A percentile compares a stretch with the other conserved stretches of the same genome.
phyloP scores from a whole-genome alignment of 2,329 filamentous ascomycete species.

The Ceratocystis colombiana region DNA sequence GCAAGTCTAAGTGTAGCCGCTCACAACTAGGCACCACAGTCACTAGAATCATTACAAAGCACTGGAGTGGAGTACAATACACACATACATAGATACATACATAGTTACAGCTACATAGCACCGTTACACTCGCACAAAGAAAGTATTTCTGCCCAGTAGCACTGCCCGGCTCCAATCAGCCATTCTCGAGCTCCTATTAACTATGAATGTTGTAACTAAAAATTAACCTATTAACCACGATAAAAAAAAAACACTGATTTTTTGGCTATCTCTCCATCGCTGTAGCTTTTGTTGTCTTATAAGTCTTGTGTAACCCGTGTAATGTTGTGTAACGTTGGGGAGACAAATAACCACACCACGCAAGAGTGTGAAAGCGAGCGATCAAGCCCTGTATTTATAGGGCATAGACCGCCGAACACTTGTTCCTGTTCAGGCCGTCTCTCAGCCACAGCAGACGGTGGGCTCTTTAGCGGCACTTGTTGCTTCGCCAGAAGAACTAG shows the following conservation, averaged over 20 bases:
- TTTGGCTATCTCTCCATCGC: not conserved
- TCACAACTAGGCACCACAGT: not conserved
- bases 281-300: not conserved
- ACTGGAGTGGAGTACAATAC: no score
- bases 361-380: not conserved
- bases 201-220: not conserved
- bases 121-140: no score
- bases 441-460: slow-evolving; percentile 37
- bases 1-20: no score
- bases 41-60: not conserved
- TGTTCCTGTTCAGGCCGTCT: not conserved
- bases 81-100: not conserved
- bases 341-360: not conserved
- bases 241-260: not conserved
- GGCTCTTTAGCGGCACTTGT: slow-evolving; percentile 35
- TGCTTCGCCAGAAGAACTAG: slow-evolving; percentile 20
- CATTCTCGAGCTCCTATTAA: not conserved
- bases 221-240: not conserved
- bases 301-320: not conserved
- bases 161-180: not conserved
- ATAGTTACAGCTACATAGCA: not conserved
- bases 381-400: not conserved
- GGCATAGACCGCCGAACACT: not conserved
- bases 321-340: not conserved
- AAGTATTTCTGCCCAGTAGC: no score